A percentile compares a stretch with the other conserved stretches of the same genome.
Conservation (phyloP, 768 basidiomycete species). For the Lactifluus subvellereus region DNA sequence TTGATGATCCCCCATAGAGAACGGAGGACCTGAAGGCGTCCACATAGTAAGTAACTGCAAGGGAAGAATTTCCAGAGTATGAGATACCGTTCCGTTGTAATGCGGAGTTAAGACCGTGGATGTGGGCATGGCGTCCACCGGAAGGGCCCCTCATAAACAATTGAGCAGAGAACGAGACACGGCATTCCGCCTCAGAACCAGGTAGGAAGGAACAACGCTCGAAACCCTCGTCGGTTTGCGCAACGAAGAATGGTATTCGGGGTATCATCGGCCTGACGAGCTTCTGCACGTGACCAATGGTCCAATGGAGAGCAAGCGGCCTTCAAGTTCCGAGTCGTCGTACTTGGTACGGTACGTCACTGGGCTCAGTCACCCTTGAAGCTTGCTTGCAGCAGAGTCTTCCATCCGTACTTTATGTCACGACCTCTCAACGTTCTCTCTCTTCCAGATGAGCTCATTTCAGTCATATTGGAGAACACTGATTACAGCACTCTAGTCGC, state of each 20-base stretch:
- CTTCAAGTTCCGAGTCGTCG: too few species aligned
- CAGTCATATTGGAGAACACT: not conserved
- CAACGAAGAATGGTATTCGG: slow-evolving; percentile 92
- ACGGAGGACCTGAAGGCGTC: slow-evolving; percentile 62
- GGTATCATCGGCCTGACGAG: slow-evolving; percentile 81
- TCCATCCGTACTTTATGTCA: too few species aligned
- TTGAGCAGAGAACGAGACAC: slow-evolving; percentile 99
- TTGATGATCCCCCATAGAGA: slow-evolving; percentile 97
- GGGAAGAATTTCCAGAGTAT: too few species aligned
- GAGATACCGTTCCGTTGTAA: slow-evolving; percentile 88
- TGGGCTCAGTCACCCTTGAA: too few species aligned
- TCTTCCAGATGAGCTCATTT: slow-evolving; percentile 3
- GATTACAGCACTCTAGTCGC: not conserved
- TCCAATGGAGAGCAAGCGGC: too few species aligned
- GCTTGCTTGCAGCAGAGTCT: too few species aligned
- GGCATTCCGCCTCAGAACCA: slow-evolving; percentile 92
- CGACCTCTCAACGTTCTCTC: not conserved
- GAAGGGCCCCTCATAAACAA: slow-evolving; percentile 91
- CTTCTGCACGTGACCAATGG: slow-evolving; percentile 98
- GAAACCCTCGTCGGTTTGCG: slow-evolving; percentile 81
- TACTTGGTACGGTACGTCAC: too few species aligned
- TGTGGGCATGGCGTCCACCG: slow-evolving; percentile 99
- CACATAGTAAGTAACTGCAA: not conserved
- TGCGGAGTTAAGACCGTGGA: slow-evolving; percentile 89
- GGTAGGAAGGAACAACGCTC: slow-evolving; percentile 89